A percentile compares a stretch with the other conserved stretches of the same genome.
Conservation (phyloP, 2,329 filamentous ascomycete genomes). For the Ophiobolus disseminans region DNA sequence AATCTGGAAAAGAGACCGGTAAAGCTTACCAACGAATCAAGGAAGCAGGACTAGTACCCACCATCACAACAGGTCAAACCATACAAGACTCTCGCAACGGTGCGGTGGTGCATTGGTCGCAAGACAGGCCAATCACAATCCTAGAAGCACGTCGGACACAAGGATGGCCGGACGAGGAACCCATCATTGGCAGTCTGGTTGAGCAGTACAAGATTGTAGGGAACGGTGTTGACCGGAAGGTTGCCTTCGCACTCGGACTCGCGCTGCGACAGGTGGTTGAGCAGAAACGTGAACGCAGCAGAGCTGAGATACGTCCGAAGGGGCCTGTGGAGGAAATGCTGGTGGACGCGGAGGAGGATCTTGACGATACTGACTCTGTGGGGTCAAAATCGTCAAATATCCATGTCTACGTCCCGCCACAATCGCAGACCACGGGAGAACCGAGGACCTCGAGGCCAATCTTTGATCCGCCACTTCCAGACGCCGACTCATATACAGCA, state of each 20-base stretch:
- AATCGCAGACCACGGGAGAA: background rate
- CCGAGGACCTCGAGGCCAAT: no score
- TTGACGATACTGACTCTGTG: background rate
- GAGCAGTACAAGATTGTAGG: slow-evolving; percentile 73
- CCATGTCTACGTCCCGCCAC: background rate
- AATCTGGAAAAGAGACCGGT: slow-evolving; percentile 23
- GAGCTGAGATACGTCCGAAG: background rate
- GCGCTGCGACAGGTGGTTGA: slow-evolving; percentile 51
- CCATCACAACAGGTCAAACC: slow-evolving; percentile 64
- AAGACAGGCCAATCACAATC: slow-evolving; percentile 67
- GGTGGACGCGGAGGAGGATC: background rate
- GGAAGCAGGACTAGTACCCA: slow-evolving; percentile 64
- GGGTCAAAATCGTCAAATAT: background rate
- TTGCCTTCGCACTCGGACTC: slow-evolving; percentile 71
- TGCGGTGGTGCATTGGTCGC: slow-evolving; percentile 67
- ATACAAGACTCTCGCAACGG: slow-evolving; percentile 65
- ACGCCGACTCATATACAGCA: no score
- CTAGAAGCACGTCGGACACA: slow-evolving; percentile 74
- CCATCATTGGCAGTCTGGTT: slow-evolving; percentile 65
- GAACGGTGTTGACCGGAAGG: slow-evolving; percentile 76
- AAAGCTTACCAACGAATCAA: slow-evolving; percentile 60
- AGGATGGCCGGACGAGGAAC: slow-evolving; percentile 72
- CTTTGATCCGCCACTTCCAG: no score
- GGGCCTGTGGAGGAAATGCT: background rate
- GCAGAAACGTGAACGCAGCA: slow-evolving; percentile 5